Conservation (phyloP, 179 eudicot genomes). For the Vitellaria paradoxa region DNA sequence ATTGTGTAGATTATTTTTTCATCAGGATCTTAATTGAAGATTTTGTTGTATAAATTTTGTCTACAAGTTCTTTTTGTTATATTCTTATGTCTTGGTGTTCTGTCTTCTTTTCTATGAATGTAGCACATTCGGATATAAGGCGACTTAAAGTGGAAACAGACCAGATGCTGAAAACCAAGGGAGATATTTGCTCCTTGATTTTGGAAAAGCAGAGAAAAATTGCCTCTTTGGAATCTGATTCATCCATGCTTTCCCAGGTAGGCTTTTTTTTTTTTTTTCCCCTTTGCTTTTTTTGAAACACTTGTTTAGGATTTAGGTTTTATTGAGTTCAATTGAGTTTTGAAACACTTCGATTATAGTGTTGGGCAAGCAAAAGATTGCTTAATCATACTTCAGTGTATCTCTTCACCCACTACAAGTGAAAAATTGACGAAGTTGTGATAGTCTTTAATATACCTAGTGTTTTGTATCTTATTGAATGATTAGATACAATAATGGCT, state of each 20-base stretch:
- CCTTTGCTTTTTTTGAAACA: background rate
- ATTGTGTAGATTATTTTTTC: too few species aligned
- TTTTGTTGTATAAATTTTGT: too few species aligned
- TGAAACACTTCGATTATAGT: background rate
- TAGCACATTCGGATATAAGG: conserved; percentile 53
- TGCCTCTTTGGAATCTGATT: conserved; percentile 52
- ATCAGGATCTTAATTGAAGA: too few species aligned
- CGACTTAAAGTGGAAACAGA: conserved; percentile 53
- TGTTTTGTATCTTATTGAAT: too few species aligned
- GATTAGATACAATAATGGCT: too few species aligned
- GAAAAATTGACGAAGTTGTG: background rate
- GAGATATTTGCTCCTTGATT: conserved; percentile 54
- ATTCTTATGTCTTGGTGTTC: background rate
- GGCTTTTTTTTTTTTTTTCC: background rate
- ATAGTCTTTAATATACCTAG: background rate
- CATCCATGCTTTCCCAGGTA: conserved; percentile 60
- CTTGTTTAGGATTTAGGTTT: background rate
- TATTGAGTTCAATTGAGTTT: too few species aligned
- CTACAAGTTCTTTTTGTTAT: too few species aligned
- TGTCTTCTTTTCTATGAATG: conserved; percentile 8
- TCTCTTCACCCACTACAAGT: background rate
- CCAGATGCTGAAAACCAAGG: conserved; percentile 50
- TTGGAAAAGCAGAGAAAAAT: conserved; percentile 61
- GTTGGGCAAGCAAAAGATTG: background rate
- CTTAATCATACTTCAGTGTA: background rate